Base-by-base conservation (phyloP, 805 yeast genomes). In the Saturnispora ahearnii region DNA sequence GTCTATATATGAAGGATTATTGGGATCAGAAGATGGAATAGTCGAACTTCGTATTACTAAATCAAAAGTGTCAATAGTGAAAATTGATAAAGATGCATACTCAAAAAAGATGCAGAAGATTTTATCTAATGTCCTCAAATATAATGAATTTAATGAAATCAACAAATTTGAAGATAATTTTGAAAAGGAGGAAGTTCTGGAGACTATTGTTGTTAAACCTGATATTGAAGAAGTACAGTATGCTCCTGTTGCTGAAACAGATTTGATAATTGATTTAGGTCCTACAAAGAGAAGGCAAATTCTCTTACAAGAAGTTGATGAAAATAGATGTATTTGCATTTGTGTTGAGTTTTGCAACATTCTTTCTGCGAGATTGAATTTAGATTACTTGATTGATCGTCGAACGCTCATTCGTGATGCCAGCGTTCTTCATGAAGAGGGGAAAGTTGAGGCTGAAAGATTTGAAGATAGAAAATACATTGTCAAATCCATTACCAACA, bases 401-500 rank as follows among this genome's bases (percentile, higher is more conserved):
- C 73, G 72, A 47, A 84, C 90, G 0, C 57, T 77, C 11, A 57
- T 60, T 6, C 70, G 73, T 5, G 83, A 78, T 54, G 65, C 76
- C 0, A 54, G 56, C 1, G 51, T 57, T 4, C 62, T 79, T 29
- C 63, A 62, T 4, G 53, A 55, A 0, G 62, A 68, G 11, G 67
- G 70, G 0, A 22, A 48, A 3, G 38, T 64, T 6, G 49, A 40
- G n/a, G 43, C 56, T 1, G 53, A 51, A 21, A 44, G 41, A 46
- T 24, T 44, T 50, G 51, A 46, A 26, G 40, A 32, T 15, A 24
- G 51, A 46, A 52, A 52, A 49, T 42, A 41, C 43, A 32, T 54
- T 46, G 46, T 55, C 9, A 41, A 51, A 12, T 54, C 61, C 2
- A 33, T 49, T 3, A 33, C 38, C 13, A 55, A 57, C 29, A 51